Percentiles rank a stretch among this genome's conserved stretches.
These are phyloP conservation scores for Cystobasidiaceae sp. DNA, from an alignment of 1,284 basidiomycete species.

Conservation along the genomic window DNA sequence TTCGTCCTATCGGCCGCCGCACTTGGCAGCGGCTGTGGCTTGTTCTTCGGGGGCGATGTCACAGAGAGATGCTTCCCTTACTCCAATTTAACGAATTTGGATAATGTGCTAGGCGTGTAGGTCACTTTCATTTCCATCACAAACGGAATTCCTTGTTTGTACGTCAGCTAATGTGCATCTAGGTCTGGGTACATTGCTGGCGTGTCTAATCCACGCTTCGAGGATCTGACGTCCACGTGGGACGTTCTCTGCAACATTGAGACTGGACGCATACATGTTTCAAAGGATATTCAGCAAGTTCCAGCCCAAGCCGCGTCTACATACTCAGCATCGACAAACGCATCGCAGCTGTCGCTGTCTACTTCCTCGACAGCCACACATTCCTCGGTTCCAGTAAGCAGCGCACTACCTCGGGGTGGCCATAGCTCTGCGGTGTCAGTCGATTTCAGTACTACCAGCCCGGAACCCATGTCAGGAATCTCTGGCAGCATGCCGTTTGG, in stretches of 20 bases:
- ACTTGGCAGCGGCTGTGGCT: slow-evolving; percentile 81
- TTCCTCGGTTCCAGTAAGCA: background rate
- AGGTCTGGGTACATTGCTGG: slow-evolving; percentile 90
- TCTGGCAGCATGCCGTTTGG: slow-evolving; percentile 23
- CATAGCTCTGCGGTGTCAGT: background rate
- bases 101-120: slow-evolving; percentile 52
- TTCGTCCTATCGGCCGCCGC: slow-evolving; percentile 92
- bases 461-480: slow-evolving; percentile 17
- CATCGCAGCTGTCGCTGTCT: slow-evolving; percentile 17
- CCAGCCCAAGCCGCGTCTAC: slow-evolving; percentile 21
- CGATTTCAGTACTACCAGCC: background rate
- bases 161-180: background rate
- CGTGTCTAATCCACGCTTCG: slow-evolving; percentile 93
- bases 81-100: slow-evolving; percentile 78
- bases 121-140: no score
- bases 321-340: slow-evolving; percentile 19
- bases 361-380: slow-evolving; percentile 23
- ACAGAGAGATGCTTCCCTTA: slow-evolving; percentile 89
- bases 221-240: slow-evolving; percentile 72
- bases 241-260: slow-evolving; percentile 88
- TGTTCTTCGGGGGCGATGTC: slow-evolving; percentile 69
- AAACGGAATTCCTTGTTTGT: no score
- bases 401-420: background rate
- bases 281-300: slow-evolving; percentile 65
- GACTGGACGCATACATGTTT: slow-evolving; percentile 73